phyloP scores from a whole-genome alignment of 345 rosid genomes.

The Rhizophora mangle region DNA sequence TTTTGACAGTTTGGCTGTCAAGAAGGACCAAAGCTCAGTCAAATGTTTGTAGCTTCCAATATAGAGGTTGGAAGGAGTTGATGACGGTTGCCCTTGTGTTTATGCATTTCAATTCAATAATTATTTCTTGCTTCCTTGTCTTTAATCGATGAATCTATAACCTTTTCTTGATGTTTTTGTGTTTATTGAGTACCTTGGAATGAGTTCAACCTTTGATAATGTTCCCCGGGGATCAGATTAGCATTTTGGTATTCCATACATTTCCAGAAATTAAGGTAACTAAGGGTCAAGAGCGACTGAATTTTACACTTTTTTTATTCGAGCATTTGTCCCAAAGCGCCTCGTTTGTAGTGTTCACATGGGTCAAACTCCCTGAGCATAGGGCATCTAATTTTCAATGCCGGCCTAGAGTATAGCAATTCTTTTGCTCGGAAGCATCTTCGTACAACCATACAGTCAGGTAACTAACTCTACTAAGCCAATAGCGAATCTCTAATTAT shows the following conservation, averaged over 20 bases:
- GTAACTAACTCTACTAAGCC: slow-evolving; percentile 4
- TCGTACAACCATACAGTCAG: not conserved
- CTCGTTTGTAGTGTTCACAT: not conserved
- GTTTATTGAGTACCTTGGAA: not conserved
- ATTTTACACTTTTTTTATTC: not conserved
- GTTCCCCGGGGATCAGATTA: not conserved
- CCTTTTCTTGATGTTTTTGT: not conserved
- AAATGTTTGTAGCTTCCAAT: no score
- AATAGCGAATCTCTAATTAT: not conserved
- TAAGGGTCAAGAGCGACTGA: not conserved
- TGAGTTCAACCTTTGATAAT: slow-evolving; percentile 5
- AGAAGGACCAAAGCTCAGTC: no score
- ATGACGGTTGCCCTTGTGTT: no score
- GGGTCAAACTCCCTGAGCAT: not conserved
- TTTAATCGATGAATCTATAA: not conserved
- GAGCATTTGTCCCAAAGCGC: slow-evolving; percentile 18
- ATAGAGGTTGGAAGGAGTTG: no score
- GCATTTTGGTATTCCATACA: not conserved
- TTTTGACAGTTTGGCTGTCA: no score
- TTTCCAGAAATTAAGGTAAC: not conserved
- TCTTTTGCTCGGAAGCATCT: not conserved
- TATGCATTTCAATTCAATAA: no score
- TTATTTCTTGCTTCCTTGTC: not conserved
- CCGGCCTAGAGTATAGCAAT: not conserved
- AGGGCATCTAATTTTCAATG: not conserved